Evolutionary conservation across 805 yeast genomes (phyloP).

Genomic region (Cyberlindnera xylosilytica): DNA sequence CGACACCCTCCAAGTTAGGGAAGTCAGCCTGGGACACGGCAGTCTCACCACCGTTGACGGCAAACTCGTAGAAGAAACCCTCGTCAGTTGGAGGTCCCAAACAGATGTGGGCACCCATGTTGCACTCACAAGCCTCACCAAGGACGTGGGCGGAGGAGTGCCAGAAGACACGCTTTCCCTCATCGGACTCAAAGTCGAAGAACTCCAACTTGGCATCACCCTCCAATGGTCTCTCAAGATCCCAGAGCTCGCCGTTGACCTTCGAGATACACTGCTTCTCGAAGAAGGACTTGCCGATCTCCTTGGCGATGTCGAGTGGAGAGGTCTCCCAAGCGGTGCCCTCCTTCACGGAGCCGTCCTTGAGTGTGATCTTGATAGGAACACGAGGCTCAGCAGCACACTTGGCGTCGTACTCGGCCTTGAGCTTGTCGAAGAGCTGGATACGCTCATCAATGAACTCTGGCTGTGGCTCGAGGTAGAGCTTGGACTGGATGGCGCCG

Average conservation of each 20-base stretch:
- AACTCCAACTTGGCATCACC: conserved; percentile 65
- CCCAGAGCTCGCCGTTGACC: conserved; percentile 92
- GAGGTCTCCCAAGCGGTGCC: conserved; percentile 88
- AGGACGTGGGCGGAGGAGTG: conserved; percentile 97
- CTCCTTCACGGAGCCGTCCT: conserved; percentile 77
- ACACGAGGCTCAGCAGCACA: conserved; percentile 59
- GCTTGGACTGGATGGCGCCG: conserved; percentile 32
- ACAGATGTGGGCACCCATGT: conserved; percentile 89
- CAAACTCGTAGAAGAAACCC: conserved; percentile 96
- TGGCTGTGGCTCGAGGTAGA: conserved; percentile 74
- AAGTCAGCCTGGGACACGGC: conserved; percentile 83
- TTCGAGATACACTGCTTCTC: conserved; percentile 91
- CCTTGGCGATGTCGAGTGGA: conserved; percentile 81
- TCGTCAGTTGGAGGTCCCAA: conserved; percentile 97
- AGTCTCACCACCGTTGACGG: conserved; percentile 71
- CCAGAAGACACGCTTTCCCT: conserved; percentile 96
- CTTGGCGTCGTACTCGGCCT: conserved; percentile 71
- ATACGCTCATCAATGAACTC: conserved; percentile 77
- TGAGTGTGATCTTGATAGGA: conserved; percentile 75
- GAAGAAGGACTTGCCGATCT: conserved; percentile 79
- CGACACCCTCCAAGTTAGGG: conserved; percentile 76
- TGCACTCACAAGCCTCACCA: conserved; percentile 98
- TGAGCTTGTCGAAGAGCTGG: conserved; percentile 73
- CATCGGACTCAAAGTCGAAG: conserved; percentile 89
- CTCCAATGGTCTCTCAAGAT: conserved; percentile 91